These are phyloP conservation scores for Salix arbutifolia DNA, from an alignment of 345 rosid genomes.

Conservation along the genomic window DNA sequence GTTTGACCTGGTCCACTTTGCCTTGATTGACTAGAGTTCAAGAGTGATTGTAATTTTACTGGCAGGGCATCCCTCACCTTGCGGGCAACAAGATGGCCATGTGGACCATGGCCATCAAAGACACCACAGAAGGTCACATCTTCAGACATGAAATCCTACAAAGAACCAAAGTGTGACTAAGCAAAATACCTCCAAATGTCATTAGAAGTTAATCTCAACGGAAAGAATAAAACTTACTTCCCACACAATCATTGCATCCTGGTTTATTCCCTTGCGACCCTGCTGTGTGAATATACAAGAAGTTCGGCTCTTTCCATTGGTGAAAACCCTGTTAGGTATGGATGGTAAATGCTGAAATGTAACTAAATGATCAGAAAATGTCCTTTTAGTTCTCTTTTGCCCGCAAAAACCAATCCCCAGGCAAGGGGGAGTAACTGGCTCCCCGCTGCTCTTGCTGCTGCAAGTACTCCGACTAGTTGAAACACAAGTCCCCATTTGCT, in stretches of 20 bases:
- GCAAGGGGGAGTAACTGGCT: conserved; percentile 47
- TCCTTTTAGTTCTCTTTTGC: conserved; percentile 64
- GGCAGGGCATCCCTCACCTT: conserved; percentile 94
- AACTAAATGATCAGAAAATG: conserved; percentile 58
- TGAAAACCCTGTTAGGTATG: conserved; percentile 65
- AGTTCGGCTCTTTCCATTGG: conserved; percentile 75
- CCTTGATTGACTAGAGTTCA: conserved; percentile 50
- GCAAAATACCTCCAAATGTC: conserved; percentile 13
- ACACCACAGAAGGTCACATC: conserved; percentile 91
- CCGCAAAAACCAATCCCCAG: conserved; percentile 60
- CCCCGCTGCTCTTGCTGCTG: conserved; percentile 78
- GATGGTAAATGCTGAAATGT: conserved; percentile 62
- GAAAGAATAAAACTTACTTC: conserved; percentile 60
- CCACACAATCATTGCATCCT: conserved; percentile 99
- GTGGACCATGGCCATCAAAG: conserved; percentile 99
- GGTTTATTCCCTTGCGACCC: conserved; percentile 95
- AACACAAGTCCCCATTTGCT: conserved; percentile 87
- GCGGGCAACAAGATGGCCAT: conserved; percentile 96
- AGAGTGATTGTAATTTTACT: conserved; percentile 58
- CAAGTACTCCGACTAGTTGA: conserved; percentile 77
- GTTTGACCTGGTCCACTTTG: conserved; percentile 43
- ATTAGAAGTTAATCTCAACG: conserved; percentile 12
- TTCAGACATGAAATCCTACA: conserved; percentile 86
- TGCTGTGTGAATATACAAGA: conserved; percentile 97
- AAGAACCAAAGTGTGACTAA: conserved; percentile 12